phyloP scores from a whole-genome alignment of 257 asterid species.

The Apocynum venetum region DNA sequence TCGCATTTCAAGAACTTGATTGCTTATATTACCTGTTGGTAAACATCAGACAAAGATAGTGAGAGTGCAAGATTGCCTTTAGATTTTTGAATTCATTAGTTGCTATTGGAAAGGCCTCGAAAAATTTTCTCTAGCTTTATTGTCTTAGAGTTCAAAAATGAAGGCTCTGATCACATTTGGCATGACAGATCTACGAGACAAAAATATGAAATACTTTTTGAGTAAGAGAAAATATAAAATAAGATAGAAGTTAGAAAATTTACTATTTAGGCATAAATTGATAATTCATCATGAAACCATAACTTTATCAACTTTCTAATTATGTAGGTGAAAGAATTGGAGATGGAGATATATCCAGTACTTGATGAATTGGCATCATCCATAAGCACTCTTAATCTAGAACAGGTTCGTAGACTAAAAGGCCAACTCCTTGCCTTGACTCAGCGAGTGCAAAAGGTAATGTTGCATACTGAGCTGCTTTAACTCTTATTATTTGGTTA shows the following conservation, averaged over 20 bases:
- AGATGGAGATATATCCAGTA: slow-evolving; percentile 83
- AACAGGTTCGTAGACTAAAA: slow-evolving; percentile 95
- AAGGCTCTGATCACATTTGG: background rate
- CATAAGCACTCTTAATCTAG: slow-evolving; percentile 86
- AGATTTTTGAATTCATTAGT: background rate
- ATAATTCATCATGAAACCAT: background rate
- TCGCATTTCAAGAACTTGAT: background rate
- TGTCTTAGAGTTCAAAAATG: background rate
- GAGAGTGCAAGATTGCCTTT: background rate
- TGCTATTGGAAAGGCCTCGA: background rate
- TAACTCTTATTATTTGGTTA: slow-evolving; percentile 8
- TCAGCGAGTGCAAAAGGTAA: slow-evolving; percentile 94
- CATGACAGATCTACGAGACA: background rate
- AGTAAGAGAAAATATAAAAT: background rate
- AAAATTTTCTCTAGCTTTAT: background rate
- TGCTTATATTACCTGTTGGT: background rate
- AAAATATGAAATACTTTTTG: background rate
- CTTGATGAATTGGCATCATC: slow-evolving; percentile 89
- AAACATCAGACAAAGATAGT: background rate
- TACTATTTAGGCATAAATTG: background rate
- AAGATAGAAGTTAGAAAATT: background rate
- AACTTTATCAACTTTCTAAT: slow-evolving; percentile 24
- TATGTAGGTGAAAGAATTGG: slow-evolving; percentile 84
- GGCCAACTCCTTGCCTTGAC: slow-evolving; percentile 94
- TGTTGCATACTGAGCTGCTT: slow-evolving; percentile 4